Evolutionary conservation across 345 rosid genomes (phyloP).

Genomic region (Rhodamnia rubescens): DNA sequence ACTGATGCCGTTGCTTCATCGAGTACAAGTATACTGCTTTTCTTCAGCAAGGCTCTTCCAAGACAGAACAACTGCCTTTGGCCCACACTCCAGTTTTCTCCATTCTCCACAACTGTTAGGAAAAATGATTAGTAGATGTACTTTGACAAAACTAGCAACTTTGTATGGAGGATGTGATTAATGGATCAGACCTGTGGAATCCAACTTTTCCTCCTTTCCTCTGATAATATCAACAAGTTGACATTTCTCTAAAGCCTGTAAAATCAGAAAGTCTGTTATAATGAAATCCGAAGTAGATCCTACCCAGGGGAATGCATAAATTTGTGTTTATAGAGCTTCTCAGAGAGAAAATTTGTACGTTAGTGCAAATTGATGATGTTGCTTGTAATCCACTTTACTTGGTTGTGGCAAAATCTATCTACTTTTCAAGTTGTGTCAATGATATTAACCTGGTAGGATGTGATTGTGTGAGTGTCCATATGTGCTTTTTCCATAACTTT

Average conservation of each 20-base stretch:
- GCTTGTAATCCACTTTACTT: neutral
- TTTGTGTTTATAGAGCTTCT: neutral
- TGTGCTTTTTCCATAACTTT: neutral
- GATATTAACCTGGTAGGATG: neutral
- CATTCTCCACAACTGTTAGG: constrained; percentile 68
- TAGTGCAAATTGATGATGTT: neutral
- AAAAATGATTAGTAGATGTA: neutral
- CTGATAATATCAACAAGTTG: constrained; percentile 65
- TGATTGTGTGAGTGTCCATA: neutral
- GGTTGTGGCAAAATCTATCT: neutral
- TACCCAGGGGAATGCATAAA: neutral
- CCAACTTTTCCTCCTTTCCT: constrained; percentile 62
- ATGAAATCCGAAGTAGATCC: neutral
- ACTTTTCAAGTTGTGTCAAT: neutral
- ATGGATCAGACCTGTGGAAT: constrained; percentile 42
- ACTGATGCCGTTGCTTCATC: constrained; percentile 95
- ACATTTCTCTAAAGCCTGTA: constrained; percentile 75
- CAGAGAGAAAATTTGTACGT: neutral
- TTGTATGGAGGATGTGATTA: neutral
- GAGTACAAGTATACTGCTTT: constrained; percentile 70
- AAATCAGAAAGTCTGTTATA: neutral
- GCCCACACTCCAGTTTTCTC: constrained; percentile 92
- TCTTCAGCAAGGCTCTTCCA: constrained; percentile 81
- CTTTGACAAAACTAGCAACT: neutral
- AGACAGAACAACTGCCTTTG: constrained; percentile 81